A percentile compares a stretch with the other conserved stretches of the same genome.
Evolutionary conservation across 2,329 filamentous ascomycete genomes (phyloP).

Genomic region (Alternaria sp.): DNA sequence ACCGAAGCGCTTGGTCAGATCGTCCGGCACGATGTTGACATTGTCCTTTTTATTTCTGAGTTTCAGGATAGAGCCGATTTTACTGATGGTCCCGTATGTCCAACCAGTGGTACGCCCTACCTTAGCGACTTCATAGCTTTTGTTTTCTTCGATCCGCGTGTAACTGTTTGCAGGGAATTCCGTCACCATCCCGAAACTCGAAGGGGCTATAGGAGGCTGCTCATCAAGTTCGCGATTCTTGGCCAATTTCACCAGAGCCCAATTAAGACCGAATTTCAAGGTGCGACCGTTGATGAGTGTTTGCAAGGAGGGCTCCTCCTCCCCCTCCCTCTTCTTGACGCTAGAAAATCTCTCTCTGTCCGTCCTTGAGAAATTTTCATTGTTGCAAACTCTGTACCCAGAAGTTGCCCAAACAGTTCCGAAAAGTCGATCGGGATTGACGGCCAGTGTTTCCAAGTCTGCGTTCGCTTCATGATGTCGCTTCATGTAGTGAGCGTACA

Average conservation of each 20-base stretch:
- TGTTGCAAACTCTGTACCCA: not conserved
- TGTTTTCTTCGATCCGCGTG: too few species aligned
- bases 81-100: not conserved
- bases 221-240: too few species aligned
- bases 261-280: not conserved
- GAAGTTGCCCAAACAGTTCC: not conserved
- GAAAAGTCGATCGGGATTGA: not conserved
- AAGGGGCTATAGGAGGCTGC: too few species aligned
- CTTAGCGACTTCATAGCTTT: too few species aligned
- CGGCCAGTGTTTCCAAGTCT: not conserved
- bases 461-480: not conserved
- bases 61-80: not conserved
- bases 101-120: not conserved
- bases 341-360: too few species aligned
- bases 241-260: constrained; percentile 3
- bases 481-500: too few species aligned
- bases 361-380: not conserved
- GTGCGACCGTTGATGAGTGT: not conserved
- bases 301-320: not conserved
- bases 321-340: not conserved
- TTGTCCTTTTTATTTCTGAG: not conserved
- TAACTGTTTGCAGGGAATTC: too few species aligned
- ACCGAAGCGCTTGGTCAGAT: not conserved
- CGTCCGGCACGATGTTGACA: not conserved
- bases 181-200: too few species aligned